Evolutionary conservation across 2,329 filamentous ascomycete genomes (phyloP).

Genomic region (Talaromyces verruculosus): DNA sequence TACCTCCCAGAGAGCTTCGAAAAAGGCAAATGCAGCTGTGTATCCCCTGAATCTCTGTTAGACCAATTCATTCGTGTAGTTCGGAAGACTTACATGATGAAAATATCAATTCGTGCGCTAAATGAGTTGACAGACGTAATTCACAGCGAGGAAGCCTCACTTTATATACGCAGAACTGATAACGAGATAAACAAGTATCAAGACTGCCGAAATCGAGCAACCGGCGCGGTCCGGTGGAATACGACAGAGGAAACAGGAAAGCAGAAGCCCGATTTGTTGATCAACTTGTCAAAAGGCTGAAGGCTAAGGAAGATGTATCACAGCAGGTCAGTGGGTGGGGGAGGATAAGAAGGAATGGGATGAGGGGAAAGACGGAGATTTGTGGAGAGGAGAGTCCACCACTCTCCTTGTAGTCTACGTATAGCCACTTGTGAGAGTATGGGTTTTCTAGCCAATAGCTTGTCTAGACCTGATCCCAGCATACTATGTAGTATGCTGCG

Average conservation of each 20-base stretch:
- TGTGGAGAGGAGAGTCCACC: neutral
- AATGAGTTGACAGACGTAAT: neutral
- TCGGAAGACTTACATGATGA: neutral
- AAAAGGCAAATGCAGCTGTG: slow-evolving; percentile 78
- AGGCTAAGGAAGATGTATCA: neutral
- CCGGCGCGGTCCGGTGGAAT: no score
- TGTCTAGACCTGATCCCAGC: neutral
- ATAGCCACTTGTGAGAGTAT: no score
- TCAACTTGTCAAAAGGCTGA: neutral
- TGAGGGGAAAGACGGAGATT: neutral
- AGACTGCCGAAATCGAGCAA: no score
- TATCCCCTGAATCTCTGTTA: slow-evolving; percentile 43
- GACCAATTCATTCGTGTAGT: neutral
- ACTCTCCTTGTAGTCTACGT: no score
- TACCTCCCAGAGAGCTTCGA: slow-evolving; percentile 75
- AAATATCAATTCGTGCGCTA: neutral
- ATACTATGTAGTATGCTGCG: neutral
- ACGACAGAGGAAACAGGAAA: no score
- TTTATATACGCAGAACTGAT: no score
- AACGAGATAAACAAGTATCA: no score
- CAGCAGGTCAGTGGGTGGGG: neutral
- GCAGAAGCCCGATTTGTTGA: neutral
- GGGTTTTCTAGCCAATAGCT: neutral
- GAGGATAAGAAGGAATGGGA: neutral
- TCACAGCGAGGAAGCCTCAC: neutral